Evolutionary conservation across 2,329 filamentous ascomycete genomes (phyloP).

Genomic region (Didymella segeticola): DNA sequence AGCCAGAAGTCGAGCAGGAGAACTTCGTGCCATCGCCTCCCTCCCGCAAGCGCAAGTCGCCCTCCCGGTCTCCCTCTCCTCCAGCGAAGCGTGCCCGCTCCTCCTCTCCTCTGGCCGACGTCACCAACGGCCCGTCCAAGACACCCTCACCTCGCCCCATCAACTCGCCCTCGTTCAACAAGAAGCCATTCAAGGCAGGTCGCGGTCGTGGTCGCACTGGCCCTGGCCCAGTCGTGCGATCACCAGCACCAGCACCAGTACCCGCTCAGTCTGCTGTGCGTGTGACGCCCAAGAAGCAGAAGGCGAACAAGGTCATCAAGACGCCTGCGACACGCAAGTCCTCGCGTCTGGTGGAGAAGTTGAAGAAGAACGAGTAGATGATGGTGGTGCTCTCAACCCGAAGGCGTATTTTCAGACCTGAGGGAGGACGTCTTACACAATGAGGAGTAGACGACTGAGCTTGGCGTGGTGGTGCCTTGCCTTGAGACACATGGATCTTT

Average conservation of each 20-base stretch:
- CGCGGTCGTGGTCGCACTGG: neutral
- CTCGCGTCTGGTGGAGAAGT: neutral
- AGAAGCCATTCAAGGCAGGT: neutral
- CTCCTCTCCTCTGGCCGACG: neutral
- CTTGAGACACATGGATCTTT: constrained; percentile 1
- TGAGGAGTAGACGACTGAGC: constrained; percentile 3
- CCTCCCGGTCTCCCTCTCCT: neutral
- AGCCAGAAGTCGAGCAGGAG: neutral
- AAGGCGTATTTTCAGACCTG: constrained; percentile 5
- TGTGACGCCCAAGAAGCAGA: neutral
- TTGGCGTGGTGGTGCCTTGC: neutral
- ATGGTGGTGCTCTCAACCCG: constrained; percentile 1
- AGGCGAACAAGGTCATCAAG: neutral
- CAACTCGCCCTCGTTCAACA: neutral
- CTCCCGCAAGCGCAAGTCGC: constrained; percentile 4
- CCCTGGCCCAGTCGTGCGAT: too few relatives aligned
- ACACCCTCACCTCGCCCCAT: neutral
- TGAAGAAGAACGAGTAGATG: neutral
- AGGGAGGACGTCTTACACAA: constrained; percentile 7
- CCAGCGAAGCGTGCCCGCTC: neutral
- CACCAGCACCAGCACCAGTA: too few relatives aligned
- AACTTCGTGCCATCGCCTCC: neutral
- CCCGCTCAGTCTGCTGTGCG: neutral
- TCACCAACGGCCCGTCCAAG: neutral
- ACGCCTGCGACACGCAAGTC: neutral